Percentiles rank a stretch among this genome's conserved stretches.
Conservation (phyloP, 177 flowering plant species). For the Vitis hybrid region DNA sequence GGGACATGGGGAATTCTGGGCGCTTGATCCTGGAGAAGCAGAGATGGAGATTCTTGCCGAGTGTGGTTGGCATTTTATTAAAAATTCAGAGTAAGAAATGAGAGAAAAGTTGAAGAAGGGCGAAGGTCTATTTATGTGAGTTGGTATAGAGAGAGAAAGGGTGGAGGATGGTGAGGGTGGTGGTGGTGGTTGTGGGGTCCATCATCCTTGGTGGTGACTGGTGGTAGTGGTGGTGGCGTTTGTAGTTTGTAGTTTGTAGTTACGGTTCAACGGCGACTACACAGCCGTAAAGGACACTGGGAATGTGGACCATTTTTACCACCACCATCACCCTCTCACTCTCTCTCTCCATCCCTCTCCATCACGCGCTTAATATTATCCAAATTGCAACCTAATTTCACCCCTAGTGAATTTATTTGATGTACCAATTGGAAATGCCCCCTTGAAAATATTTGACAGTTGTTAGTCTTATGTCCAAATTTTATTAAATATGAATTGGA, state of each 20-base stretch:
- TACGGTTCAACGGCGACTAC: slow-evolving; percentile 9
- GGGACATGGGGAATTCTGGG: slow-evolving; percentile 11
- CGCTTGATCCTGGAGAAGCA: slow-evolving; percentile 45
- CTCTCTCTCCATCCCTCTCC: not conserved
- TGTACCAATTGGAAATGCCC: too few relatives aligned
- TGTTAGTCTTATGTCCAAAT: too few relatives aligned
- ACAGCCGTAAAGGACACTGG: slow-evolving; percentile 1
- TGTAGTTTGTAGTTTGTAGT: not conserved
- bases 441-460: too few relatives aligned
- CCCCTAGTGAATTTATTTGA: too few relatives aligned
- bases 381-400: too few relatives aligned
- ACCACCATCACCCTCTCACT: not conserved
- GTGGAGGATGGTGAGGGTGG: too few relatives aligned
- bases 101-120: not conserved
- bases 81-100: not conserved
- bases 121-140: not conserved
- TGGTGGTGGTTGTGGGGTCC: not conserved
- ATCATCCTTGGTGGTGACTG: not conserved
- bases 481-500: too few relatives aligned
- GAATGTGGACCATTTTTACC: not conserved
- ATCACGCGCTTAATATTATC: too few relatives aligned
- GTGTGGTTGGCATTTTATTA: slow-evolving; percentile 24
- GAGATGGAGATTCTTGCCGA: slow-evolving; percentile 33
- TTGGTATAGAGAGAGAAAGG: not conserved
- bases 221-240: too few relatives aligned